These are phyloP conservation scores for Colletotrichum viniferum DNA, from an alignment of 2,329 filamentous ascomycete species.

Conservation along the genomic window DNA sequence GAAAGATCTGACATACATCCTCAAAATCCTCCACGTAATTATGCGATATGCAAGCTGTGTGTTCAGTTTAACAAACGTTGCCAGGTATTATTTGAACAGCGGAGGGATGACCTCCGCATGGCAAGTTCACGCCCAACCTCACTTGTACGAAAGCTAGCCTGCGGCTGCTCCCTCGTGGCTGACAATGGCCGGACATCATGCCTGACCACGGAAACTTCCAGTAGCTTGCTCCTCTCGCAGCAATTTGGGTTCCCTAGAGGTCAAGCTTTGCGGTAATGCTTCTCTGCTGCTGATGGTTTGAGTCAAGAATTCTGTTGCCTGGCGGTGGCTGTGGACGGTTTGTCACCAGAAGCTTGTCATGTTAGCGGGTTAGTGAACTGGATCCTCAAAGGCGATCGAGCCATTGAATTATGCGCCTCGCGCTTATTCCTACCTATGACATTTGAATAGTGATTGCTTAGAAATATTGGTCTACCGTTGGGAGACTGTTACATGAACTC, in stretches of 20 bases:
- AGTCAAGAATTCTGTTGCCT: not conserved
- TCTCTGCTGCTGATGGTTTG: not conserved
- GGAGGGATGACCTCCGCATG: not conserved
- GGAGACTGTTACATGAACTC: not conserved
- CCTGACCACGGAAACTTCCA: not conserved
- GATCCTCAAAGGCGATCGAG: not conserved
- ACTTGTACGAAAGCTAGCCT: not conserved
- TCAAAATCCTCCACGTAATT: not conserved
- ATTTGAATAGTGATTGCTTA: not conserved
- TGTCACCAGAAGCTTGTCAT: not conserved
- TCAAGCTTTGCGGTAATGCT: not conserved
- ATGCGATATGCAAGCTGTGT: not conserved
- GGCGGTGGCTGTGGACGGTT: not conserved
- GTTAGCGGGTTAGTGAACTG: not conserved
- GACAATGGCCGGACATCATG: not conserved
- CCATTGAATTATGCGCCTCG: not conserved
- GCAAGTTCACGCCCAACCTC: not conserved
- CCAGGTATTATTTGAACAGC: not conserved
- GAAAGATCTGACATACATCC: not conserved
- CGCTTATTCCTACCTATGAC: not conserved
- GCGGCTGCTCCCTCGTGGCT: not conserved
- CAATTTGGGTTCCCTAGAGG: not conserved
- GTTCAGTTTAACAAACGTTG: not conserved
- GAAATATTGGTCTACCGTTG: not conserved
- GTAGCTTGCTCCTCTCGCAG: not conserved